A percentile compares a stretch with the other conserved stretches of the same genome.
Evolutionary conservation across 805 yeast genomes (phyloP).

Genomic region (Barnettozyma siamensis): DNA sequence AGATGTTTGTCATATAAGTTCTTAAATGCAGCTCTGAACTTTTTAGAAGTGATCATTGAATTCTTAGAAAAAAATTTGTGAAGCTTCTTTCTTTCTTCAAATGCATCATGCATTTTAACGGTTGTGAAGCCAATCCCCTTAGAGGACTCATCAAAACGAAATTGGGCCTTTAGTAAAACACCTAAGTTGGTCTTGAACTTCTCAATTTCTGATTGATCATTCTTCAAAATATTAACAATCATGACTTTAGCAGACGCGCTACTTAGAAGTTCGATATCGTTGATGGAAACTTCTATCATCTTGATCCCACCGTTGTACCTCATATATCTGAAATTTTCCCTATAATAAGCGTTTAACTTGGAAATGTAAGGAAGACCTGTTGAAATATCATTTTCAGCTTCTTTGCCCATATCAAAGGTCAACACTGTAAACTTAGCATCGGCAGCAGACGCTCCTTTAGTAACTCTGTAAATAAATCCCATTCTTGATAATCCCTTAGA

Average conservation of each 20-base stretch:
- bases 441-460: slow-evolving; percentile 10
- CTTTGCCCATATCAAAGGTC: slow-evolving; percentile 39
- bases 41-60: slow-evolving; percentile 31
- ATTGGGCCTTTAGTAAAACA: slow-evolving; percentile 32
- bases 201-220: slow-evolving; percentile 26
- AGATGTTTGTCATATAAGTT: slow-evolving; percentile 40
- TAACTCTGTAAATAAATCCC: slow-evolving; percentile 50
- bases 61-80: slow-evolving; percentile 26
- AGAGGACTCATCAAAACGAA: slow-evolving; percentile 38
- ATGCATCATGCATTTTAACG: slow-evolving; percentile 31
- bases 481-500: slow-evolving; percentile 32
- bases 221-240: slow-evolving; percentile 10
- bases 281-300: slow-evolving; percentile 34
- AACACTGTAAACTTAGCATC: slow-evolving; percentile 30
- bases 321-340: slow-evolving; percentile 20
- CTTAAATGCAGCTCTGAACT: slow-evolving; percentile 40
- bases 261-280: slow-evolving; percentile 40
- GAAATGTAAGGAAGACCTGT: slow-evolving; percentile 32
- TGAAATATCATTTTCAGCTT: slow-evolving; percentile 24
- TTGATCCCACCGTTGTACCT: slow-evolving; percentile 29
- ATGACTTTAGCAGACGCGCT: slow-evolving; percentile 22
- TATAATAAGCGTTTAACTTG: slow-evolving; percentile 23
- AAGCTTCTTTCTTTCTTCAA: slow-evolving; percentile 33
- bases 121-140: slow-evolving; percentile 31
- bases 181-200: slow-evolving; percentile 33